These are phyloP conservation scores for Tulasnella sp. DNA, from an alignment of 768 basidiomycete genomes.

Conservation along the genomic window DNA sequence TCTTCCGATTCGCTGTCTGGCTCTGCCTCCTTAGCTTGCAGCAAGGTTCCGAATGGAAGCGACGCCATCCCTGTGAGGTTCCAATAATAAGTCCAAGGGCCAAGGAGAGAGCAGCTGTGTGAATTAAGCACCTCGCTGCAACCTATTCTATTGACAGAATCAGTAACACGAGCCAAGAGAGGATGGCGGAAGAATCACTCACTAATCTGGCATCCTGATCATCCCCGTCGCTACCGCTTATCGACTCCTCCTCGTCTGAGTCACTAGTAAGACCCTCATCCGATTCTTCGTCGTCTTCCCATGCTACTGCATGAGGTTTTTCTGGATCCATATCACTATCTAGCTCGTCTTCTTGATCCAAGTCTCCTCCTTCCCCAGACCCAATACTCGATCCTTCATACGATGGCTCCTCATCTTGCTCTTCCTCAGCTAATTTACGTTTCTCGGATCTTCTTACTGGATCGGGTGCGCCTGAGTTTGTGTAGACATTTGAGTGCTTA, in stretches of 20 bases:
- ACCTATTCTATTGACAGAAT: background rate
- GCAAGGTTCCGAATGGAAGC: slow-evolving; percentile 13
- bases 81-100: background rate
- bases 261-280: background rate
- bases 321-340: slow-evolving; percentile 44
- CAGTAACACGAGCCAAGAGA: background rate
- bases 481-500: background rate
- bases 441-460: background rate
- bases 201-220: background rate
- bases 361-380: background rate
- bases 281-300: slow-evolving; percentile 44
- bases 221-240: background rate
- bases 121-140: background rate
- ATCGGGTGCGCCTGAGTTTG: background rate
- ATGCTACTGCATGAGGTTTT: slow-evolving; percentile 57
- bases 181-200: background rate
- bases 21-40: slow-evolving; percentile 12
- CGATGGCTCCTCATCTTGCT: background rate
- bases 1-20: slow-evolving; percentile 26
- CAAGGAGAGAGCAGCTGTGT: background rate
- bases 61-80: background rate
- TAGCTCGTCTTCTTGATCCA: slow-evolving; percentile 30
- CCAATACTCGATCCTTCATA: background rate
- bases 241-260: background rate
- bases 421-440: background rate